Evolutionary conservation across 371 early-diverging fungal species (phyloP).

Genomic region (Mortierella sp.): DNA sequence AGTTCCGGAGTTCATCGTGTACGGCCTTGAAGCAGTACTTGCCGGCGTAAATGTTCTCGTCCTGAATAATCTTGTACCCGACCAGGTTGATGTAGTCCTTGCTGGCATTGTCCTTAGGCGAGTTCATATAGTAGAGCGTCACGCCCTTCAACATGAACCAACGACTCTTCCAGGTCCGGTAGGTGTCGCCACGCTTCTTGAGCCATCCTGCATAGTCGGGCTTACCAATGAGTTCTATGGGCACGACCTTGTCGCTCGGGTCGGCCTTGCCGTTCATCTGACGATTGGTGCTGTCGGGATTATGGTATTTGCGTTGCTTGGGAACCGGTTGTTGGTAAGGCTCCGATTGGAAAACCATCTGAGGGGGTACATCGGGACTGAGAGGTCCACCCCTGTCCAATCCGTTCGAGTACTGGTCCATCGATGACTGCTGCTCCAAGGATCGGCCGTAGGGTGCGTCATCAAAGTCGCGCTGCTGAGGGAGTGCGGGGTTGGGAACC

Average conservation of each 20-base stretch:
- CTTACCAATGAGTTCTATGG: conserved; percentile 53
- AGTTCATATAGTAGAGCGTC: conserved; percentile 74
- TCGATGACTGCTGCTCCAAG: conserved; percentile 12
- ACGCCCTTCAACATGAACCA: conserved; percentile 78
- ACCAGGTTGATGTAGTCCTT: conserved; percentile 67
- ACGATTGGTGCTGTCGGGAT: conserved; percentile 45
- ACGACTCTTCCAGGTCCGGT: conserved; percentile 77
- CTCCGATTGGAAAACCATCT: conserved; percentile 17
- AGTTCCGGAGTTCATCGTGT: conserved; percentile 69
- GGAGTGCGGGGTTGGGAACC: conserved; percentile 16
- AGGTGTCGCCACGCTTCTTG: conserved; percentile 74
- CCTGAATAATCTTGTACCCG: conserved; percentile 67
- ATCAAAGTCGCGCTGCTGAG: conserved; percentile 31
- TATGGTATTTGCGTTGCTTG: conserved; percentile 44
- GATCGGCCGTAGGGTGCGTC: conserved; percentile 16
- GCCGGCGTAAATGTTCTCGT: conserved; percentile 71
- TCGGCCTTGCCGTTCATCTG: conserved; percentile 51
- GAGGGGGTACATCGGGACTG: conserved; percentile 22
- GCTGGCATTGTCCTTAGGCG: conserved; percentile 69
- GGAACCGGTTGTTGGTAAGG: conserved; percentile 38
- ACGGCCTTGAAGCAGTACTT: conserved; percentile 78
- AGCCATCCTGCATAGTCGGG: conserved; percentile 79
- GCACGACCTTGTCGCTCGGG: conserved; percentile 46
- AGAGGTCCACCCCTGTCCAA: conserved; percentile 25
- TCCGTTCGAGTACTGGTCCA: conserved; percentile 30